These are phyloP conservation scores for Catunica adiposa DNA, from an alignment of 2,329 filamentous ascomycete genomes.

Conservation along the genomic window DNA sequence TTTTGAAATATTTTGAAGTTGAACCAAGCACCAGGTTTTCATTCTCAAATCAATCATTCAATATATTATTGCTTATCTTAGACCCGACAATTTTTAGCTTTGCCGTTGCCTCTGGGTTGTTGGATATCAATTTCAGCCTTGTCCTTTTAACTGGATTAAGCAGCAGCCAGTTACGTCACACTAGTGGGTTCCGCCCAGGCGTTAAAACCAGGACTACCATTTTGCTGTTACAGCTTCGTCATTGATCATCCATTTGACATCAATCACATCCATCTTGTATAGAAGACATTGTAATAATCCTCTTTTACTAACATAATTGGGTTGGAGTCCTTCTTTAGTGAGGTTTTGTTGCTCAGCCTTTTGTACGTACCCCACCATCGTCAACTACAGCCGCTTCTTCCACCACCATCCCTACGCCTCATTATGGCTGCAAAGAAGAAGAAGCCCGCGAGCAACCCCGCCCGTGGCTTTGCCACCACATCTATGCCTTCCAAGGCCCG, in stretches of 20 bases:
- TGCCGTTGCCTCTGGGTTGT: not conserved
- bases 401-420: not conserved
- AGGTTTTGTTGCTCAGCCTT: not conserved
- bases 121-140: not conserved
- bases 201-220: too few relatives aligned
- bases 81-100: too few relatives aligned
- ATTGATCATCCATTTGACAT: too few relatives aligned
- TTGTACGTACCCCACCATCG: not conserved
- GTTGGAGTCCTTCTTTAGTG: not conserved
- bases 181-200: not conserved
- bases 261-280: too few relatives aligned
- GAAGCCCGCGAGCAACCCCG: slow-evolving; percentile 74
- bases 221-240: too few relatives aligned
- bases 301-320: too few relatives aligned
- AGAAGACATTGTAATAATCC: too few relatives aligned
- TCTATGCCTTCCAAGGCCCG: slow-evolving; percentile 74
- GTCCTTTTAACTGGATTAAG: not conserved
- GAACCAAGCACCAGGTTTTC: too few relatives aligned
- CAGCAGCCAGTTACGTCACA: not conserved
- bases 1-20: too few relatives aligned
- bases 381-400: not conserved
- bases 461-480: slow-evolving; percentile 83
- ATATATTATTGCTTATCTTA: too few relatives aligned
- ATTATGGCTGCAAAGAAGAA: slow-evolving; percentile 68
- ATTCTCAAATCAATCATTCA: too few relatives aligned